Percentiles rank a stretch among this genome's conserved stretches.
Conservation (phyloP, 768 basidiomycete species). For the Lenzites betulinus region DNA sequence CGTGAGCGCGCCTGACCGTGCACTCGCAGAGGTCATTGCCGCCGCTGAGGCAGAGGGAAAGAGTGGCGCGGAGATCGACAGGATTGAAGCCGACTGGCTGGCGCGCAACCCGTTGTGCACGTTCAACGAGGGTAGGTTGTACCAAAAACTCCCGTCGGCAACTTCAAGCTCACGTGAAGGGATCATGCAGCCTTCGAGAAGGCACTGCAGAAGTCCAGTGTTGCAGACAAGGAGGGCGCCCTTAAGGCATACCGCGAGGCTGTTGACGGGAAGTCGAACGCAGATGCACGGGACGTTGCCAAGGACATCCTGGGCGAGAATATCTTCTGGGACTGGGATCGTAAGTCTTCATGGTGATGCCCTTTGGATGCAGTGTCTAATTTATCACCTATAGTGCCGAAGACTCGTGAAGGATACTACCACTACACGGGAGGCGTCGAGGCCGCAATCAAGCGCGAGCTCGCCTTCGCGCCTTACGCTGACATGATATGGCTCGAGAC, state of each 20-base stretch:
- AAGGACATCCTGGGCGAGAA: slow-evolving; percentile 66
- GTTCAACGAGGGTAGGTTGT: slow-evolving; percentile 73
- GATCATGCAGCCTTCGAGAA: slow-evolving; percentile 53
- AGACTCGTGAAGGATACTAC: slow-evolving; percentile 91
- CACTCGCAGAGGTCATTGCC: slow-evolving; percentile 70
- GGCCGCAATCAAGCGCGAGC: slow-evolving; percentile 78
- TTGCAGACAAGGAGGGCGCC: slow-evolving; percentile 52
- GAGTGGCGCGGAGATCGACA: slow-evolving; percentile 68
- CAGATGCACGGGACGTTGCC: slow-evolving; percentile 73
- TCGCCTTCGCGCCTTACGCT: slow-evolving; percentile 81
- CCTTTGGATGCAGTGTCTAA: neutral
- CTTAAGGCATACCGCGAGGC: slow-evolving; percentile 60
- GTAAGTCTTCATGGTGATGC: slow-evolving; percentile 45
- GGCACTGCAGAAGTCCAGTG: slow-evolving; percentile 52
- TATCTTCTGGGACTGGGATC: slow-evolving; percentile 89
- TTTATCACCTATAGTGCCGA: slow-evolving; percentile 54
- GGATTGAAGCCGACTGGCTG: slow-evolving; percentile 77
- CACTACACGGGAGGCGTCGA: slow-evolving; percentile 83
- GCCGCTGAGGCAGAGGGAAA: slow-evolving; percentile 66
- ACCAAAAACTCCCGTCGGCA: neutral
- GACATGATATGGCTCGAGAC: slow-evolving; percentile 95
- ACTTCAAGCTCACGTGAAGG: neutral
- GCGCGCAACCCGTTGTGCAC: slow-evolving; percentile 68
- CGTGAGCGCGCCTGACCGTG: slow-evolving; percentile 48
- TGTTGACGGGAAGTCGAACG: slow-evolving; percentile 66